Conservation (phyloP, 139 green algal genomes). For the Chlamydomonas schloesseri region DNA sequence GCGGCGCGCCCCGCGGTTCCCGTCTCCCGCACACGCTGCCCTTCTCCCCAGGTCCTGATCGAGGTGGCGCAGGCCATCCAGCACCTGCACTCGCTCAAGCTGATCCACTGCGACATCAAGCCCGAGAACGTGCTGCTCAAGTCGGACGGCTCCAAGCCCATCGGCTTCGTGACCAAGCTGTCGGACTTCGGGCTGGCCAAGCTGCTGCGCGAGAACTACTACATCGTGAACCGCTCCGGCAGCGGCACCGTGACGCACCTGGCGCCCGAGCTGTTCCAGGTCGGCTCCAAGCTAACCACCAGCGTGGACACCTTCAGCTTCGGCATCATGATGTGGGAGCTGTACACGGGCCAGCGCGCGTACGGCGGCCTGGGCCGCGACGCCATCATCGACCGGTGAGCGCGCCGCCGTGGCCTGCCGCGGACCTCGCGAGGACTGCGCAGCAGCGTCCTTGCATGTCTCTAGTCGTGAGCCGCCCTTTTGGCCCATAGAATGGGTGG, state of each 20-base stretch:
- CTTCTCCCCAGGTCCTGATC: conserved; percentile 62
- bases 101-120: conserved; percentile 81
- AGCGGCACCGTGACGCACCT: conserved; percentile 73
- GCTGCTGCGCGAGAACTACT: conserved; percentile 75
- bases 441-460: too few relatives aligned
- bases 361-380: conserved; percentile 68
- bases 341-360: conserved; percentile 73
- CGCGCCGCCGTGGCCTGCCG: not conserved
- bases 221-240: conserved; percentile 73
- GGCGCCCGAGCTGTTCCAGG: conserved; percentile 75
- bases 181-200: conserved; percentile 75
- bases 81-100: conserved; percentile 72
- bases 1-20: too few relatives aligned
- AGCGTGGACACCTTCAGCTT: conserved; percentile 75
- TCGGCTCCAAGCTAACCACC: conserved; percentile 72
- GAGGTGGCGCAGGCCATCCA: conserved; percentile 73
- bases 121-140: conserved; percentile 71
- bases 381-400: conserved; percentile 67
- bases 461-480: too few relatives aligned
- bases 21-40: too few relatives aligned
- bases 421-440: too few relatives aligned
- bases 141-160: conserved; percentile 50
- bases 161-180: conserved; percentile 68
- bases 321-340: conserved; percentile 70
- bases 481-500: too few relatives aligned